Conservation (phyloP, 257 asterid genomes). For the Capsicum baccatum region DNA sequence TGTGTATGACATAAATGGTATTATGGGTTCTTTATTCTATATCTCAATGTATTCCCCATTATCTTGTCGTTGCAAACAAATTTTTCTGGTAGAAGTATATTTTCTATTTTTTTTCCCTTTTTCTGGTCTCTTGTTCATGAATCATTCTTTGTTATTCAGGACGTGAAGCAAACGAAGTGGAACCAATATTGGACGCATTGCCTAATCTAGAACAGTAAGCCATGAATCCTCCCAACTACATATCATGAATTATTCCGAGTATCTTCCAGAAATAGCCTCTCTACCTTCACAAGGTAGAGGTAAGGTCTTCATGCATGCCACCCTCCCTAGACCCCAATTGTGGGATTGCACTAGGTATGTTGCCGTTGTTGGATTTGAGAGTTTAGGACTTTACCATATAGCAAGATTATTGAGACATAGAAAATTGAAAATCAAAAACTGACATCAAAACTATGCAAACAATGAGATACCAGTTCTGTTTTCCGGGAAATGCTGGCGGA, state of each 20-base stretch:
- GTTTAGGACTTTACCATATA: background rate
- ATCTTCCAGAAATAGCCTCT: no score
- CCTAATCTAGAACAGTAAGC: conserved; percentile 96
- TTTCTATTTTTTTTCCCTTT: background rate
- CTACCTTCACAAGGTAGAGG: no score
- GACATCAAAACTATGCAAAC: background rate
- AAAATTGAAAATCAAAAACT: no score
- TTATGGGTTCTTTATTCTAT: conserved; percentile 15
- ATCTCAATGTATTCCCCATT: background rate
- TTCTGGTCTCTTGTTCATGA: background rate
- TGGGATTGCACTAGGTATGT: no score
- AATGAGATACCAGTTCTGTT: background rate
- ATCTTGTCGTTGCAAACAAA: background rate
- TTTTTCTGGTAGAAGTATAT: background rate
- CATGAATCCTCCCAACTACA: background rate
- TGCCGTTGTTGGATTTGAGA: background rate
- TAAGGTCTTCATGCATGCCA: no score
- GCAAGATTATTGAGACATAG: background rate
- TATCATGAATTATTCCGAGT: background rate
- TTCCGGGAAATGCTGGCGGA: background rate
- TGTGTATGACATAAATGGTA: conserved; percentile 95
- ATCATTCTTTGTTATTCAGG: conserved; percentile 48
- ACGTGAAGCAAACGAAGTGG: conserved; percentile 94
- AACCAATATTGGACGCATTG: conserved; percentile 84
- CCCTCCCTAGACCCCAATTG: no score